A percentile compares a stretch with the other conserved stretches of the same genome.
These are phyloP conservation scores for Petasospora rhodanensis DNA, from an alignment of 1,139 yeast species.

Conservation along the genomic window DNA sequence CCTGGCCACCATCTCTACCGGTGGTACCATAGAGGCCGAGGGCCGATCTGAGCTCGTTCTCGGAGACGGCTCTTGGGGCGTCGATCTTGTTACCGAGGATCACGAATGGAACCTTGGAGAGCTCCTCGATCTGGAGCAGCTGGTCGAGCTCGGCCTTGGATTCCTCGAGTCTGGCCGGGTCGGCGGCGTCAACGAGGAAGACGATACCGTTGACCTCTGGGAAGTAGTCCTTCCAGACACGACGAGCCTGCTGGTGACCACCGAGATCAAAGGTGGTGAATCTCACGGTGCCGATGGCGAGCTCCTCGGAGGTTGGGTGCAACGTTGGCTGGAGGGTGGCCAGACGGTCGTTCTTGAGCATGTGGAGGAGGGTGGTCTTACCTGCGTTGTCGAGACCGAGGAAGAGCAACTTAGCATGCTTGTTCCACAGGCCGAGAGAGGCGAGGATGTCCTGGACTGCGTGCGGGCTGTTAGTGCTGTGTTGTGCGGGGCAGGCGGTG, in stretches of 20 bases:
- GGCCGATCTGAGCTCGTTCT: slow-evolving; percentile 88
- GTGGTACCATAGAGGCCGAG: slow-evolving; percentile 86
- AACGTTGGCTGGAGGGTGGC: slow-evolving; percentile 97
- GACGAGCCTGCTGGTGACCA: slow-evolving; percentile 98
- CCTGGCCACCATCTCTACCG: slow-evolving; percentile 72
- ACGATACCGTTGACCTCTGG: slow-evolving; percentile 98
- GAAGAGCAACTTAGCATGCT: slow-evolving; percentile 93
- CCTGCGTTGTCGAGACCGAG: slow-evolving; percentile 98
- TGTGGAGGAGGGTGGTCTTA: slow-evolving; percentile 92
- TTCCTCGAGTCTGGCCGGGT: slow-evolving; percentile 91
- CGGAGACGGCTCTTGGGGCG: slow-evolving; percentile 89
- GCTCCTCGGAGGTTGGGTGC: slow-evolving; percentile 97
- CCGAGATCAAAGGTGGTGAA: slow-evolving; percentile 98
- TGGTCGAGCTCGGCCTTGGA: slow-evolving; percentile 93
- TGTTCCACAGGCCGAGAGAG: slow-evolving; percentile 93
- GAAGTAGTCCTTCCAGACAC: slow-evolving; percentile 98
- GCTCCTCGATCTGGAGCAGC: slow-evolving; percentile 86
- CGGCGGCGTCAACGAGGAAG: slow-evolving; percentile 95
- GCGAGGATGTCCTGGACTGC: slow-evolving; percentile 81
- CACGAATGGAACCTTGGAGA: slow-evolving; percentile 83
- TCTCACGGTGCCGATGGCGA: slow-evolving; percentile 92
- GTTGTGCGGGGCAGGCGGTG: no score
- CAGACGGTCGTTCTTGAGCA: slow-evolving; percentile 94
- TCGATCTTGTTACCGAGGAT: slow-evolving; percentile 96
- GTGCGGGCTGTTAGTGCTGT: slow-evolving; percentile 36